Evolutionary conservation across 2,329 filamentous ascomycete genomes (phyloP), one percentile per base, ranked within the genome.

Genomic region (Trichoderma simmonsii): DNA sequence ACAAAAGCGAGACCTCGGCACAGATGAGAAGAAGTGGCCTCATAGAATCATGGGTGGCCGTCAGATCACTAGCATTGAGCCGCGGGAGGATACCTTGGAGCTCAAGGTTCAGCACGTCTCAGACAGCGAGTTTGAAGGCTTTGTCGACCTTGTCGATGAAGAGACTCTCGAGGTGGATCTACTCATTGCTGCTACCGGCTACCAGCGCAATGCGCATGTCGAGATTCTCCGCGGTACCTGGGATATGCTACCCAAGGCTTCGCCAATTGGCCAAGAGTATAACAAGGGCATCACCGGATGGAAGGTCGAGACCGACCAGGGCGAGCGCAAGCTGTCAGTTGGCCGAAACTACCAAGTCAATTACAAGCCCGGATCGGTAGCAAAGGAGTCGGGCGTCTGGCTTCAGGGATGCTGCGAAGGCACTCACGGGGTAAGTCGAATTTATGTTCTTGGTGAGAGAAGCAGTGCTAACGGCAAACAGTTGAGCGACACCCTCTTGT

Each of bases 371-470:
- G 90, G 88, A 34, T 86, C 88, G 62, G 91, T 98, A 39, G 87
- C 89, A n/a, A 79, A 86, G 0, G 89, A 91, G 59, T 92, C 93
- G 15, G 95, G 95, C 4, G 86, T 98, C 72, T 98, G 93, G 92
- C 85, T 98, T 77, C 96, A 98, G 81, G 95, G 95, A 36, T 98
- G 95, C 84, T 97, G 94, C 80, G 95, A 98, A 85, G 90, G 87
- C 73, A 97, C 94, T 39, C 95, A 98, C 81, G 95, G 95, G 73
- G 92, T 95, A 88, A 90, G 92, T 90, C 71, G 65, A 64, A 30
- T 8, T 18, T n/a, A 18, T 43, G 15, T 43, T 5, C 26, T 28
- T 21, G 21, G 4, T 30, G 3, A 18, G 8, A 2, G n/a, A 43
- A 67, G n/a, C 21, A 51, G 9, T 61, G 56, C 69, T 73, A 43